phyloP scores from a whole-genome alignment of 1,284 basidiomycete species.

The Hemileia vastatrix region DNA sequence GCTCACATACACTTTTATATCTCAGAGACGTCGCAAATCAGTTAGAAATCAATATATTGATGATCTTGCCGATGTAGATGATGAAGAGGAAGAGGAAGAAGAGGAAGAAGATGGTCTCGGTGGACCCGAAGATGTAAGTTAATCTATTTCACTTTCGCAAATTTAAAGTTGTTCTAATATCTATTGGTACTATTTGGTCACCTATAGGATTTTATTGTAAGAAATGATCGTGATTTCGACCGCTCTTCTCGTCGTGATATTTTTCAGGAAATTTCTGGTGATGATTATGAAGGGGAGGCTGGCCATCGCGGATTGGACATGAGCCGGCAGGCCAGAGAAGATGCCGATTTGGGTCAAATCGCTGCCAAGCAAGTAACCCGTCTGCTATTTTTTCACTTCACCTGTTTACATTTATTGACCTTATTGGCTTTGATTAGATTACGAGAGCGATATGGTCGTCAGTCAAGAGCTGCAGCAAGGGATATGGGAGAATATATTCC shows the following conservation, averaged over 20 bases:
- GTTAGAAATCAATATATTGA: slow-evolving; percentile 28
- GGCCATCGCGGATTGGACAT: slow-evolving; percentile 21
- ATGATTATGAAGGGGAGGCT: slow-evolving; percentile 19
- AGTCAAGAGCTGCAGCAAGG: slow-evolving; percentile 34
- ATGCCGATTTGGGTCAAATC: slow-evolving; percentile 21
- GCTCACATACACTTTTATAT: not conserved
- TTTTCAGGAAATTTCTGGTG: slow-evolving; percentile 5
- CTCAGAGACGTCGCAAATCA: slow-evolving; percentile 29
- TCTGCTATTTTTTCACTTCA: slow-evolving; percentile 2
- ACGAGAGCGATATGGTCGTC: slow-evolving; percentile 64
- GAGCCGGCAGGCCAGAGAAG: slow-evolving; percentile 23
- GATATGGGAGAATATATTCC: slow-evolving; percentile 66
- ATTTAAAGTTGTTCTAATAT: no score
- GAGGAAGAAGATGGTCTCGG: slow-evolving; percentile 25
- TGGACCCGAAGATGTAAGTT: slow-evolving; percentile 20
- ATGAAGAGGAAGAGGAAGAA: slow-evolving; percentile 29
- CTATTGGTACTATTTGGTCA: not conserved
- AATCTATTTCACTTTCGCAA: not conserved
- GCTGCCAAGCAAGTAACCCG: slow-evolving; percentile 20
- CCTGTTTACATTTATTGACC: slow-evolving; percentile 70
- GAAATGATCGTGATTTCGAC: slow-evolving; percentile 13
- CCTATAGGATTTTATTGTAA: slow-evolving; percentile 24
- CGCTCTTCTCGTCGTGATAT: slow-evolving; percentile 18
- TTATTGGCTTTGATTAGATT: slow-evolving; percentile 66
- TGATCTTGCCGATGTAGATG: slow-evolving; percentile 26